phyloP scores from a whole-genome alignment of 148 eudicot species.

The Rhododendron williamsianum region DNA sequence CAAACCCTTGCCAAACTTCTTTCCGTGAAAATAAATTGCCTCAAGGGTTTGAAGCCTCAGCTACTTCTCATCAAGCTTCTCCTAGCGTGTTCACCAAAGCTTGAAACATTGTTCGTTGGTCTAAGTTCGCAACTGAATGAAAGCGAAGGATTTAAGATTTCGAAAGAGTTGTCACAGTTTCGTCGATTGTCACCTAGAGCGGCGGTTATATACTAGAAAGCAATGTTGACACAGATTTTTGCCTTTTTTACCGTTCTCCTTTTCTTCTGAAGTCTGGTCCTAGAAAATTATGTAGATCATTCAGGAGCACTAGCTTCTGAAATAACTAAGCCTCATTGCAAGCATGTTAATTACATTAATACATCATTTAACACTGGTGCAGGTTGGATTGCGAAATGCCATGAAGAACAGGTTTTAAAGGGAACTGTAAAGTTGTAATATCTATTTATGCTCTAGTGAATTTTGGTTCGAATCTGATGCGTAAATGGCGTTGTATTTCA shows the following conservation, averaged over 20 bases:
- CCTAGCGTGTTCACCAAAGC: not conserved
- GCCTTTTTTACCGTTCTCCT: not conserved
- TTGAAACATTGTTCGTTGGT: not conserved
- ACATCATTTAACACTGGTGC: too few species aligned
- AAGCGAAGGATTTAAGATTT: not conserved
- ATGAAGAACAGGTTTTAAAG: too few species aligned
- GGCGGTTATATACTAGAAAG: not conserved
- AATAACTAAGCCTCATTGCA: too few species aligned
- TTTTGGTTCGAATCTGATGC: too few species aligned
- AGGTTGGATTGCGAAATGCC: too few species aligned
- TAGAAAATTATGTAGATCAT: too few species aligned
- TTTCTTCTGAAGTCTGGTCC: not conserved
- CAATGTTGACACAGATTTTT: not conserved
- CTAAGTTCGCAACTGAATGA: not conserved
- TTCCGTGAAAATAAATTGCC: not conserved
- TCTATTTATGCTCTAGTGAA: too few species aligned
- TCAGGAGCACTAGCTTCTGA: too few species aligned
- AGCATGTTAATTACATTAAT: too few species aligned
- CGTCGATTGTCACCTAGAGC: not conserved
- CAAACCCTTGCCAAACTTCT: not conserved
- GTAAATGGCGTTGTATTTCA: too few species aligned
- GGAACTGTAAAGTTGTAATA: too few species aligned
- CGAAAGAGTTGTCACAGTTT: not conserved
- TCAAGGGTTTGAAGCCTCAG: constrained; percentile 2
- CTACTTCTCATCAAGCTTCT: not conserved